These are phyloP conservation scores for Candida sp. DNA, from an alignment of 1,139 yeast species.

Conservation along the genomic window DNA sequence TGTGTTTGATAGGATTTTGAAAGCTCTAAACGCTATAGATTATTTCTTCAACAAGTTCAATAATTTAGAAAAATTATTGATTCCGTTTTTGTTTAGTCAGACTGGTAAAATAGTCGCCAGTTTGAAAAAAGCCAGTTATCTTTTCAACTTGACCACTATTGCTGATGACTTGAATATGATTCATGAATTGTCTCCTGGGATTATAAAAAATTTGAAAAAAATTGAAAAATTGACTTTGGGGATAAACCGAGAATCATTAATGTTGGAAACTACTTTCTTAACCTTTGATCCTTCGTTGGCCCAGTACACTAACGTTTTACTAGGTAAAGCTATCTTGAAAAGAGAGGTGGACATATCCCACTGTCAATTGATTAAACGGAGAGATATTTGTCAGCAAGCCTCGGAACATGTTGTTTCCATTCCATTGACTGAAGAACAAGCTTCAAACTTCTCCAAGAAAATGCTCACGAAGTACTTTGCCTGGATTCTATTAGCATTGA, in stretches of 20 bases:
- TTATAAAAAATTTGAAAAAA: constrained; percentile 27
- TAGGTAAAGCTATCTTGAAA: constrained; percentile 43
- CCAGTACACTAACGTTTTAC: constrained; percentile 34
- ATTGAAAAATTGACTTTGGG: constrained; percentile 38
- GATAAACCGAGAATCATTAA: constrained; percentile 30
- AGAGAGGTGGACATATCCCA: constrained; percentile 25
- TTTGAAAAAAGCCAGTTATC: constrained; percentile 20
- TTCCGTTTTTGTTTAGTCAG: constrained; percentile 32
- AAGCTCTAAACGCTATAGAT: constrained; percentile 29
- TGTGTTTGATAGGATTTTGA: constrained; percentile 19
- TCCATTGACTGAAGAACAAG: constrained; percentile 34
- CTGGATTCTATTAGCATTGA: constrained; percentile 17
- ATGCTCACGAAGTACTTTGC: constrained; percentile 18
- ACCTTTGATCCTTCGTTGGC: constrained; percentile 34
- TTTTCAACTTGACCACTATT: constrained; percentile 25
- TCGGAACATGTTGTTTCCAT: constrained; percentile 44
- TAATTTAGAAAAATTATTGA: constrained; percentile 35
- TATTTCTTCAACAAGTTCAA: constrained; percentile 34
- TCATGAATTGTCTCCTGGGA: constrained; percentile 17
- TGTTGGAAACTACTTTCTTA: constrained; percentile 25
- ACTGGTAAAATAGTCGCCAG: constrained; percentile 25
- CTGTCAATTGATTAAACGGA: constrained; percentile 33
- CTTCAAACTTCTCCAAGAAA: constrained; percentile 15
- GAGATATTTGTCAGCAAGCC: constrained; percentile 41
- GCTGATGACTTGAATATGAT: constrained; percentile 21